Percentiles rank a stretch among this genome's conserved stretches.
Evolutionary conservation across 345 rosid genomes (phyloP).

Genomic region (Citrus australasica): DNA sequence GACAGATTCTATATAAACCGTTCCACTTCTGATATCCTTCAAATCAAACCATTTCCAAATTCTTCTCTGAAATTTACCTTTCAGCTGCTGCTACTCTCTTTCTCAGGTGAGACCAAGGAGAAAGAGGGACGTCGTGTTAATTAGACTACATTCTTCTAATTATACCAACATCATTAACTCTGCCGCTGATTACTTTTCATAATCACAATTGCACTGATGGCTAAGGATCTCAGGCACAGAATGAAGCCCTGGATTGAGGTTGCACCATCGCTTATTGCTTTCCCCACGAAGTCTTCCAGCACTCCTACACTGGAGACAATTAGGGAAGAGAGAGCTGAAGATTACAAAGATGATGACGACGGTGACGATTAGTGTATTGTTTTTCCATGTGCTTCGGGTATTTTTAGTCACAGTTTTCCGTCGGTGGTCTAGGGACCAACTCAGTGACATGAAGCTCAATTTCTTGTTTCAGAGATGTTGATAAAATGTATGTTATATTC

Average conservation of each 20-base stretch:
- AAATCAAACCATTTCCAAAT: neutral
- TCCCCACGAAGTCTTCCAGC: neutral
- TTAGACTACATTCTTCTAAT: neutral
- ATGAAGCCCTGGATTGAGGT: constrained; percentile 41
- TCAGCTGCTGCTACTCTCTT: neutral
- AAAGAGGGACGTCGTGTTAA: neutral
- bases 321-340: constrained; percentile 38
- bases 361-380: neutral
- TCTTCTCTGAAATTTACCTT: neutral
- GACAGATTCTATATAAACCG: neutral
- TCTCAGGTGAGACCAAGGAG: constrained; percentile 1
- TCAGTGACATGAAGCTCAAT: no score
- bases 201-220: constrained; percentile 13
- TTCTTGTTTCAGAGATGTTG: no score
- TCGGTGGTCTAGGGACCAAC: no score
- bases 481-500: no score
- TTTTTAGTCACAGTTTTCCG: no score
- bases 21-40: neutral
- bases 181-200: no score
- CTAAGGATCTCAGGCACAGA: neutral
- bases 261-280: constrained; percentile 27
- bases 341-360: constrained; percentile 6
- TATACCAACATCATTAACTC: no score
- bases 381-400: no score
- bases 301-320: constrained; percentile 43